Base-by-base conservation (phyloP, 176 grass and related monocot species). In the Oryza longistaminata region DNA sequence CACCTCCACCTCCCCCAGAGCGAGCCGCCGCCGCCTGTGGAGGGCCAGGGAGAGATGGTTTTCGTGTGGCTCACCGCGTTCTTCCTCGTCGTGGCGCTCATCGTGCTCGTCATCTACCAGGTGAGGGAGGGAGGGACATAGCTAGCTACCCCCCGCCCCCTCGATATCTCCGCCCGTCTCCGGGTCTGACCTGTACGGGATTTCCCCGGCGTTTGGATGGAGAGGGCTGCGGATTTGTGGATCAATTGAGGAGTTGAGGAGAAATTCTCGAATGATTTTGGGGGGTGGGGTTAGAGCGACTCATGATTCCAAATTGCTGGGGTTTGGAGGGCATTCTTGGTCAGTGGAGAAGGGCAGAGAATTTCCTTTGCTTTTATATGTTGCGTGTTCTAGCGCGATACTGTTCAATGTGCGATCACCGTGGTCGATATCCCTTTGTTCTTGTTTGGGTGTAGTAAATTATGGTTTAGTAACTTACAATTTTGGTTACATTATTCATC, bases 101-200 rank as follows among this genome's bases (percentile, higher is more conserved):
- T 98, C 70, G 91, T 88, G 76, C 88, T 98, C n/a, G 88, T 95
- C 86, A 95, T 98, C 83, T 95, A 83, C 90, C 96, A 98, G 93
- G 96, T 98, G 15, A 68, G 80, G 71, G 19, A 58, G 12, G 22
- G 31, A 13, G 8, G 29, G 29, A 31, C 0, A 31, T 31, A 31
- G 34, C 34, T 35, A 35, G 34, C 34, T 35, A 35, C 4, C 34
- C 35, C 73, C 68, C 42, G 22, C 5, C 15, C 4, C 7, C 35
- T 21, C 12, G 9, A 22, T 7, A 9, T 27, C 55, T 7, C 25
- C 6, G 26, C 14, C 2, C 19, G 12, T 4, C 39, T 44, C 19
- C 9, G 8, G 3, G 29, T 31, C 29, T 31, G 29, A 31, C 29
- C 27, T 9, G 49, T 67, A 0, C 24, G 25, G 37, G 52, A 70